Evolutionary conservation across 2,329 filamentous ascomycete genomes (phyloP).

Genomic region (Trichophyton mentagrophytes): DNA sequence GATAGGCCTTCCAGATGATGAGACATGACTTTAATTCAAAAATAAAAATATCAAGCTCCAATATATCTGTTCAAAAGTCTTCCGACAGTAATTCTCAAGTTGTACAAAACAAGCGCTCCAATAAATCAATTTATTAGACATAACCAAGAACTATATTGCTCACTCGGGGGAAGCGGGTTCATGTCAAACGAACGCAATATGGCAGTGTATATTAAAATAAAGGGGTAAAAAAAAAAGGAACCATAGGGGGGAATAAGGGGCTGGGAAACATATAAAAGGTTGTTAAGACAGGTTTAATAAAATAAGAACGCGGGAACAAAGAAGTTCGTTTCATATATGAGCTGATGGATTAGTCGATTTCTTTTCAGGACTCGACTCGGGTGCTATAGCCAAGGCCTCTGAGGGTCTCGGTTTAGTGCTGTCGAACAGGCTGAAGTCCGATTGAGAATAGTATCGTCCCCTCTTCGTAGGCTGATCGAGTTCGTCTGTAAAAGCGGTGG

Average conservation of each 20-base stretch:
- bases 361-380: neutral
- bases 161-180: neutral
- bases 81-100: too few species aligned
- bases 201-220: neutral
- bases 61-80: too few species aligned
- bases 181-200: neutral
- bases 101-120: too few species aligned
- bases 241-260: neutral
- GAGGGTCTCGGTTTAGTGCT: neutral
- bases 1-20: neutral
- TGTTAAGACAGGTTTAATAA: neutral
- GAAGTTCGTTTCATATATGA: neutral
- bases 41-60: neutral
- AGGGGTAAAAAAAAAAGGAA: neutral
- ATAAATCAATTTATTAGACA: neutral
- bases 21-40: neutral
- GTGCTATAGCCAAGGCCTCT: neutral
- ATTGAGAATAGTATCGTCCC: constrained; percentile 6
- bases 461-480: neutral
- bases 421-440: constrained; percentile 4
- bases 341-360: neutral
- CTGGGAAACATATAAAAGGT: neutral
- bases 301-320: neutral
- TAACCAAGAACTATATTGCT: neutral
- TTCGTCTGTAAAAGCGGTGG: neutral